phyloP scores from a whole-genome alignment of 768 basidiomycete genomes.

The Piloderma croceum region DNA sequence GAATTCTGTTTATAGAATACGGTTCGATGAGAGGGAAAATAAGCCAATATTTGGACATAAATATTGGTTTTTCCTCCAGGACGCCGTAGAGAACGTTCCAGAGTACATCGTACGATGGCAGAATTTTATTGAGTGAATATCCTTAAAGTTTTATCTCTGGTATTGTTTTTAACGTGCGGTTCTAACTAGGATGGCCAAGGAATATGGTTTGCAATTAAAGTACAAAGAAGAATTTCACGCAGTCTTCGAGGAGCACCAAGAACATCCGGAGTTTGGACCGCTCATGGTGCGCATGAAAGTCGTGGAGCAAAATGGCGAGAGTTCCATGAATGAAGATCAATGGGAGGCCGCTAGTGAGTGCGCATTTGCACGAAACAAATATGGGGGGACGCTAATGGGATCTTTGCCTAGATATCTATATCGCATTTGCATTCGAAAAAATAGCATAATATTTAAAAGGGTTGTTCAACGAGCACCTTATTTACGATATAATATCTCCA shows the following conservation, averaged over 20 bases:
- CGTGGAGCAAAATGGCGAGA: conserved; percentile 78
- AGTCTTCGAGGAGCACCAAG: conserved; percentile 76
- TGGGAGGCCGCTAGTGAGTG: conserved; percentile 98
- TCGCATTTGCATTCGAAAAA: conserved; percentile 90
- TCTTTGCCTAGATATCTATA: conserved; percentile 71
- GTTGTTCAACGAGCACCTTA: no score
- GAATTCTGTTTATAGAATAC: conserved; percentile 85
- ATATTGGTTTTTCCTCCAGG: conserved; percentile 89
- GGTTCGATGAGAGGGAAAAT: conserved; percentile 67
- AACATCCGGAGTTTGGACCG: conserved; percentile 74
- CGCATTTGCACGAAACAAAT: conserved; percentile 1
- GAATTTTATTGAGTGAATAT: conserved; percentile 71
- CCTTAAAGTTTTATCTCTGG: background rate
- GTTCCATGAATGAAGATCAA: conserved; percentile 90
- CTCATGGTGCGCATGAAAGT: conserved; percentile 90
- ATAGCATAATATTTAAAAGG: conserved; percentile 12
- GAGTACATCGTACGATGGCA: conserved; percentile 98
- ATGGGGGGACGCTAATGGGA: no score
- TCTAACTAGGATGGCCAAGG: conserved; percentile 63
- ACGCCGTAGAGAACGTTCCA: conserved; percentile 95
- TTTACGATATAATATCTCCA: no score
- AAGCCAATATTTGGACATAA: conserved; percentile 78
- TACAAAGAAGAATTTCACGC: conserved; percentile 91
- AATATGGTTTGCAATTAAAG: conserved; percentile 66
- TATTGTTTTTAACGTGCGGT: conserved; percentile 11